Conservation (phyloP, 306 rosid species). For the Mimosa pudica region DNA sequence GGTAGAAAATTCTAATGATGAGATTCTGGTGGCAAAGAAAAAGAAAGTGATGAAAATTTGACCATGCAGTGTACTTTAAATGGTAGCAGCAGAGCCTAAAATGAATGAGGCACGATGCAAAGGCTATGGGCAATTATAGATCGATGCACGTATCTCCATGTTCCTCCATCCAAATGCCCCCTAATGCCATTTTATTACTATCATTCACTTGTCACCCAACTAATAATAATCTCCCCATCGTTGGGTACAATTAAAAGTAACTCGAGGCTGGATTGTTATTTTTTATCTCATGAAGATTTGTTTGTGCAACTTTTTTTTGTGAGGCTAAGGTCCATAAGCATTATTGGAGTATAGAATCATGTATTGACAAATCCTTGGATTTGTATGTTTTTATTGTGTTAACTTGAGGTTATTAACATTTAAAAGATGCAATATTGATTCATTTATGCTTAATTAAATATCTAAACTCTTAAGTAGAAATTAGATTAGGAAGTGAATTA, state of each 20-base stretch:
- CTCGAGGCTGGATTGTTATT: too few species aligned
- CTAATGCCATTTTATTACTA: neutral
- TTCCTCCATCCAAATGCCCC: neutral
- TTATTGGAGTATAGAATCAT: too few species aligned
- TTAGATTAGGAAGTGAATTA: too few species aligned
- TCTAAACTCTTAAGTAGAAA: too few species aligned
- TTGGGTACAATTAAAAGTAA: neutral
- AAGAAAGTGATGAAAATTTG: neutral
- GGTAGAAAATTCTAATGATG: conserved; percentile 4
- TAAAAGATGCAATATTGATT: too few species aligned
- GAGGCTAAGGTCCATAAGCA: too few species aligned
- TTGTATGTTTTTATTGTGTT: too few species aligned
- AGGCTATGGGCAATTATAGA: neutral
- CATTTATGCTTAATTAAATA: too few species aligned
- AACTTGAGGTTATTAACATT: too few species aligned
- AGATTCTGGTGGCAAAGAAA: neutral
- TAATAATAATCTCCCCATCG: neutral
- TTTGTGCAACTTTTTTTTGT: too few species aligned
- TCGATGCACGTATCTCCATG: neutral
- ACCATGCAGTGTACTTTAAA: neutral
- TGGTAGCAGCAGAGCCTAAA: neutral
- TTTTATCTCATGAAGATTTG: too few species aligned
- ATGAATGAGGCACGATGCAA: neutral
- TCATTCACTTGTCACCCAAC: neutral
- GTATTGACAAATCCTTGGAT: too few species aligned